A percentile compares a stretch with the other conserved stretches of the same genome.
Conservation (phyloP, 2,329 filamentous ascomycete genomes). For the Aspergillus sojae region DNA sequence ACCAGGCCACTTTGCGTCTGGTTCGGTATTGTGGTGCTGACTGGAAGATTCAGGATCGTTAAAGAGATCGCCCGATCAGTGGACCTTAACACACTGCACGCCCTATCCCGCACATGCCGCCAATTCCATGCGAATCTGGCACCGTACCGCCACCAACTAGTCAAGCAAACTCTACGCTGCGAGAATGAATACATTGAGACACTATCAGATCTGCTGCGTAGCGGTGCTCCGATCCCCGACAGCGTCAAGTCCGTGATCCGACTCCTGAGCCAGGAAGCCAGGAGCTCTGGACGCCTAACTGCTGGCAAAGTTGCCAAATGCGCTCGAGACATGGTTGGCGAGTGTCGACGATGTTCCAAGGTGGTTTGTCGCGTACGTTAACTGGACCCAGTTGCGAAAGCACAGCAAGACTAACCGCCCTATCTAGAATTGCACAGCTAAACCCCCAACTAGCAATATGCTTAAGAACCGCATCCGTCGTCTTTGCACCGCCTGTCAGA, state of each 20-base stretch:
- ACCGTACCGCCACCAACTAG: constrained; percentile 73
- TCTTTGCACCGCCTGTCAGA: constrained; percentile 74
- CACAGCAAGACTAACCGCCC: constrained; percentile 9
- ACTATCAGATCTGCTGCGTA: constrained; percentile 45
- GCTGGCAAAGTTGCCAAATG: constrained; percentile 75
- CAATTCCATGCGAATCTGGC: constrained; percentile 76
- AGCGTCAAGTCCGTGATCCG: constrained; percentile 35
- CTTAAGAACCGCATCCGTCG: constrained; percentile 78
- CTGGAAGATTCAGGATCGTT: constrained; percentile 63
- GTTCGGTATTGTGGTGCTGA: constrained; percentile 19
- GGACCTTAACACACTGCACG: constrained; percentile 85
- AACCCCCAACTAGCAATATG: constrained; percentile 69
- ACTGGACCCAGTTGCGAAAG: neutral
- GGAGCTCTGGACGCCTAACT: constrained; percentile 46
- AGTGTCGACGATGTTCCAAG: constrained; percentile 75
- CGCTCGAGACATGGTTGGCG: constrained; percentile 82
- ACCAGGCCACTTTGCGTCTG: constrained; percentile 15
- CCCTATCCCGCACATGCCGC: constrained; percentile 78
- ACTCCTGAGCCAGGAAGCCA: constrained; percentile 30
- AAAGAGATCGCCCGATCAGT: constrained; percentile 73
- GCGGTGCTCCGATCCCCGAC: constrained; percentile 38
- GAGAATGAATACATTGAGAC: constrained; percentile 64
- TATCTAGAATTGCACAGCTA: constrained; percentile 82
- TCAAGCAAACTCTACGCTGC: constrained; percentile 77
- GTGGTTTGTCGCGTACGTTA: constrained; percentile 77